Evolutionary conservation across 2,329 filamentous ascomycete species (phyloP).

Genomic region (Calonectria fujianensis): DNA sequence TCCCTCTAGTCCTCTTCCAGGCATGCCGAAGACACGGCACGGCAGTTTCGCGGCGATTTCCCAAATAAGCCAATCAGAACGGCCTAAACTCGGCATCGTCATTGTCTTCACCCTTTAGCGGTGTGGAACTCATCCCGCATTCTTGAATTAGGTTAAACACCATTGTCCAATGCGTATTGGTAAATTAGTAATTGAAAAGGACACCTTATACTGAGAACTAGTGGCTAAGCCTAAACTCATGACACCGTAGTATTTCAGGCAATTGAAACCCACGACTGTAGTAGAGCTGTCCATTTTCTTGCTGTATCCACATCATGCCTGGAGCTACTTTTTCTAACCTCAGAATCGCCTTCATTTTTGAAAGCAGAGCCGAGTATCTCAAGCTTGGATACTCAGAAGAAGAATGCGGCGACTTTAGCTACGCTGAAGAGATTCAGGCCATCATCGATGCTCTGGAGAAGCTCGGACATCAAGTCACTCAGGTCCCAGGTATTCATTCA

Average conservation of each 20-base stretch:
- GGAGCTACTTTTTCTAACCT: neutral
- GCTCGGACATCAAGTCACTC: neutral
- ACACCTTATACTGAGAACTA: too few relatives aligned
- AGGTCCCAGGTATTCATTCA: neutral
- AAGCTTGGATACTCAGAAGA: neutral
- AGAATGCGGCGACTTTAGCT: neutral
- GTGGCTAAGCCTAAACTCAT: neutral
- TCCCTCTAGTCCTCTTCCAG: neutral
- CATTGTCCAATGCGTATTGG: neutral
- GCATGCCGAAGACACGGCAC: neutral
- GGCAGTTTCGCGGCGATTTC: neutral
- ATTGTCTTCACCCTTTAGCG: neutral
- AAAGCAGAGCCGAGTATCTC: neutral
- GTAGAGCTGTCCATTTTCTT: neutral
- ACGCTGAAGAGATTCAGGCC: neutral
- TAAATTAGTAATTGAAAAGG: neutral
- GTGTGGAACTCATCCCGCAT: neutral
- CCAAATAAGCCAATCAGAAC: neutral
- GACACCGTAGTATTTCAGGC: neutral
- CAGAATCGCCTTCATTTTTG: neutral
- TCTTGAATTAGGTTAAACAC: neutral
- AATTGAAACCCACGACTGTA: neutral
- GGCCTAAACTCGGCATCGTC: neutral
- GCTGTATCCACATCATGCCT: neutral
- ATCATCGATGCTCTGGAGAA: neutral